Percentiles rank a stretch among this genome's conserved stretches.
Conservation (phyloP, 1,139 yeast genomes). For the Blastobotrys elegans region DNA sequence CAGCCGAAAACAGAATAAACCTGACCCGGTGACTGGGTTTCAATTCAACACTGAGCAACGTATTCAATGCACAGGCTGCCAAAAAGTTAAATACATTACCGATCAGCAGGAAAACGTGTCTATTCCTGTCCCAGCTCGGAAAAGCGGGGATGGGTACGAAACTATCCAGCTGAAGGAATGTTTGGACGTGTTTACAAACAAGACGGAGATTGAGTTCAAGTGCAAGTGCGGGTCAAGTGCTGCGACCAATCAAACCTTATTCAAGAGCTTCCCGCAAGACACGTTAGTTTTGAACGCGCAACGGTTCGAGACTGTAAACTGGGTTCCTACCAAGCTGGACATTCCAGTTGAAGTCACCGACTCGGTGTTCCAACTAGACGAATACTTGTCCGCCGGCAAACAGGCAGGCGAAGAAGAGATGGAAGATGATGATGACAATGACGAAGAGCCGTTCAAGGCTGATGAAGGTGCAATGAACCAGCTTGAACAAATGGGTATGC, state of each 20-base stretch:
- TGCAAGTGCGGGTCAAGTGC: slow-evolving; percentile 53
- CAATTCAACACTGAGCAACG: slow-evolving; percentile 64
- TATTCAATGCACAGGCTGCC: slow-evolving; percentile 57
- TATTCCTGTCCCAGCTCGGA: slow-evolving; percentile 49
- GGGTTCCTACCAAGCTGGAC: slow-evolving; percentile 84
- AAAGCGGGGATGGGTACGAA: slow-evolving; percentile 40
- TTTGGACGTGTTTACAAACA: slow-evolving; percentile 42
- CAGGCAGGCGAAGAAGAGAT: slow-evolving; percentile 43
- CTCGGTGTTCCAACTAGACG: slow-evolving; percentile 36
- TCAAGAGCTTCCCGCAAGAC: slow-evolving; percentile 58
- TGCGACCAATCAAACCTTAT: slow-evolving; percentile 38
- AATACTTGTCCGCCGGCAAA: slow-evolving; percentile 36
- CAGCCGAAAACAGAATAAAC: slow-evolving; percentile 25
- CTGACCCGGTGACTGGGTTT: slow-evolving; percentile 52
- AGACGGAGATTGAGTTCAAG: slow-evolving; percentile 61
- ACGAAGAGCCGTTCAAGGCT: slow-evolving; percentile 43
- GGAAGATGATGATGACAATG: slow-evolving; percentile 29
- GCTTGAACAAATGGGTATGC: slow-evolving; percentile 83
- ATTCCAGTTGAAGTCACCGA: slow-evolving; percentile 65
- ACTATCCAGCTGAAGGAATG: slow-evolving; percentile 51
- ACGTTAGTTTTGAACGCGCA: slow-evolving; percentile 69
- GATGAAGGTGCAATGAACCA: slow-evolving; percentile 50
- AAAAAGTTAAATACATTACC: slow-evolving; percentile 51
- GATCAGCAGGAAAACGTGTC: slow-evolving; percentile 68
- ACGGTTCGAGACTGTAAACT: slow-evolving; percentile 75